phyloP scores from a whole-genome alignment of 176 grass and related monocot genomes.

The Cenchrus purpureus region DNA sequence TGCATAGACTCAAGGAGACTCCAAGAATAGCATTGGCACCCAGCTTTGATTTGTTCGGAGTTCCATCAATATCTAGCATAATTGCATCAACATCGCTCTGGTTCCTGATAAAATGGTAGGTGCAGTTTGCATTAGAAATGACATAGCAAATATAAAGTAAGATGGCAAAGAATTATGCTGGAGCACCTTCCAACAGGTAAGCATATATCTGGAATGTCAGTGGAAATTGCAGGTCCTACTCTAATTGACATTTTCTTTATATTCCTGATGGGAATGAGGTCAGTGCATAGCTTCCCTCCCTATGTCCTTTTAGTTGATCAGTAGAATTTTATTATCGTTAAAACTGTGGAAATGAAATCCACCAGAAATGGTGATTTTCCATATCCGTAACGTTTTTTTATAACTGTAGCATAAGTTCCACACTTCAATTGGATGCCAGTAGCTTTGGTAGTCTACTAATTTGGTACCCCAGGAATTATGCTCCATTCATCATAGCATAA shows the following conservation, averaged over 20 bases:
- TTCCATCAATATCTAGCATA: slow-evolving; percentile 98
- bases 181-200: slow-evolving; percentile 15
- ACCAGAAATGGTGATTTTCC: background rate
- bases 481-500: slow-evolving; percentile 7
- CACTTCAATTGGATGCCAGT: background rate
- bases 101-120: slow-evolving; percentile 61
- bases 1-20: slow-evolving; percentile 91
- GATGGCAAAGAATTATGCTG: background rate
- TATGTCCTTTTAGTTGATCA: background rate
- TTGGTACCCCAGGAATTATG: background rate
- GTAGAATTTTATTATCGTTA: background rate
- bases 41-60: slow-evolving; percentile 84
- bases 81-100: slow-evolving; percentile 85
- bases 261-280: background rate
- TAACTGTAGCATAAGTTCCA: slow-evolving; percentile 18
- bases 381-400: slow-evolving; percentile 1
- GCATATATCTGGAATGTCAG: background rate
- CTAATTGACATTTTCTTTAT: background rate
- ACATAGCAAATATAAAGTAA: background rate
- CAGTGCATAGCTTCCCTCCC: background rate
- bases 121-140: slow-evolving; percentile 12
- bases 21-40: slow-evolving; percentile 98
- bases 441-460: background rate
- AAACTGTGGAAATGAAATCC: background rate
- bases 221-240: background rate